A percentile compares a stretch with the other conserved stretches of the same genome.
Evolutionary conservation across 441 rosid species (phyloP).

Genomic region (Melastoma candidum): DNA sequence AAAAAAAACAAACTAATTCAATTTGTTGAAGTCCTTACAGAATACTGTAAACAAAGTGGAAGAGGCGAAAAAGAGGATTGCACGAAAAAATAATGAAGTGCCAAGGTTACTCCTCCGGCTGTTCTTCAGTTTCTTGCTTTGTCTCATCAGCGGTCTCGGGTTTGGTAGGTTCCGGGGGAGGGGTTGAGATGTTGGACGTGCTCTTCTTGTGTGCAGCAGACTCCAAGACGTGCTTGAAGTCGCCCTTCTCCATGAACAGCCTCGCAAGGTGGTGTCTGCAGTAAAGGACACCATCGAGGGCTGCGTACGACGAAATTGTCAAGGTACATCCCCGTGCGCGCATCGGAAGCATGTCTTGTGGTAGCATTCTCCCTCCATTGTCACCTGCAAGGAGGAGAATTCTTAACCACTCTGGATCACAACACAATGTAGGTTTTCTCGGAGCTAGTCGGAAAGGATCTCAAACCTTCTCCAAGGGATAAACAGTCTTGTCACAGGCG

Average conservation of each 20-base stretch:
- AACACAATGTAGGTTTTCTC: background rate
- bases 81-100: too few relatives aligned
- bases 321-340: conserved; percentile 87
- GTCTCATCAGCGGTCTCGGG: conserved; percentile 2
- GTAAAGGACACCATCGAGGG: conserved; percentile 74
- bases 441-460: background rate
- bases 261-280: conserved; percentile 95
- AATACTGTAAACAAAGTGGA: too few relatives aligned
- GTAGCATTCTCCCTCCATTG: conserved; percentile 84
- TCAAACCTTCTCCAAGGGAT: conserved; percentile 86
- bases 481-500: conserved; percentile 77
- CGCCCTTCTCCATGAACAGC: conserved; percentile 92
- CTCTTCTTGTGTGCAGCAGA: conserved; percentile 56
- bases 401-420: background rate
- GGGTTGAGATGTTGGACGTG: conserved; percentile 23
- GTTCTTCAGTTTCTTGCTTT: conserved; percentile 6
- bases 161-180: conserved; percentile 37
- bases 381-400: conserved; percentile 36
- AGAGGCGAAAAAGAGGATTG: too few relatives aligned
- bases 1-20: too few relatives aligned
- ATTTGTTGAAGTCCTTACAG: too few relatives aligned
- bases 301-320: conserved; percentile 90
- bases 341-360: conserved; percentile 96
- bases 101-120: background rate
- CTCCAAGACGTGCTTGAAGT: conserved; percentile 73